These are phyloP conservation scores for Cordyceps cateniannulata DNA, from an alignment of 2,329 filamentous ascomycete genomes.

Conservation along the genomic window DNA sequence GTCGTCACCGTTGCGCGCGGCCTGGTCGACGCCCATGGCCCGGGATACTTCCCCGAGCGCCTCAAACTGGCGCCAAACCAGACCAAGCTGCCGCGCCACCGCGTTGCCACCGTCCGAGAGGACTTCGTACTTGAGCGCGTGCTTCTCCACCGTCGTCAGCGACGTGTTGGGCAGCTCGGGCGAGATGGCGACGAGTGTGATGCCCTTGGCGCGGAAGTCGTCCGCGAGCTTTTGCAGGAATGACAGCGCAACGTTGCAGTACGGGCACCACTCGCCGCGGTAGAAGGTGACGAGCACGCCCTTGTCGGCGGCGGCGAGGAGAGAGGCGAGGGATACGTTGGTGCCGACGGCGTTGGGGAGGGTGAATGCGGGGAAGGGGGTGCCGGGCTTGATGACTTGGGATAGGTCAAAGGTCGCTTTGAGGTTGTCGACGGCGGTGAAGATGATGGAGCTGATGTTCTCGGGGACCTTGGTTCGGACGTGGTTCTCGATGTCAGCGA, in stretches of 20 bases:
- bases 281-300: constrained; percentile 39
- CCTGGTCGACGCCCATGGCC: constrained; percentile 25
- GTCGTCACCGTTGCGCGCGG: constrained; percentile 30
- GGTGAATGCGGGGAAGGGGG: constrained; percentile 27
- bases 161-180: constrained; percentile 34
- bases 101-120: constrained; percentile 32
- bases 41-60: constrained; percentile 22
- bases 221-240: constrained; percentile 29
- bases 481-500: constrained; percentile 3
- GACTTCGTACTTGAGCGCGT: constrained; percentile 33
- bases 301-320: constrained; percentile 19
- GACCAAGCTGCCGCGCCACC: constrained; percentile 29
- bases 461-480: constrained; percentile 8
- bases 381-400: constrained; percentile 26
- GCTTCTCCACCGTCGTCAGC: constrained; percentile 32
- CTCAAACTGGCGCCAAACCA: constrained; percentile 27
- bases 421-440: constrained; percentile 9
- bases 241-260: constrained; percentile 34
- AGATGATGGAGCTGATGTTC: constrained; percentile 1
- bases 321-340: constrained; percentile 24
- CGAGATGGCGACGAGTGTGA: constrained; percentile 35
- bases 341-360: constrained; percentile 29
- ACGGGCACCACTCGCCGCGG: constrained; percentile 40
- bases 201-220: constrained; percentile 29
- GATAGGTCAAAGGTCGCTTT: constrained; percentile 19